phyloP scores from a whole-genome alignment of 768 basidiomycete species.

The Lyophyllum semitale region DNA sequence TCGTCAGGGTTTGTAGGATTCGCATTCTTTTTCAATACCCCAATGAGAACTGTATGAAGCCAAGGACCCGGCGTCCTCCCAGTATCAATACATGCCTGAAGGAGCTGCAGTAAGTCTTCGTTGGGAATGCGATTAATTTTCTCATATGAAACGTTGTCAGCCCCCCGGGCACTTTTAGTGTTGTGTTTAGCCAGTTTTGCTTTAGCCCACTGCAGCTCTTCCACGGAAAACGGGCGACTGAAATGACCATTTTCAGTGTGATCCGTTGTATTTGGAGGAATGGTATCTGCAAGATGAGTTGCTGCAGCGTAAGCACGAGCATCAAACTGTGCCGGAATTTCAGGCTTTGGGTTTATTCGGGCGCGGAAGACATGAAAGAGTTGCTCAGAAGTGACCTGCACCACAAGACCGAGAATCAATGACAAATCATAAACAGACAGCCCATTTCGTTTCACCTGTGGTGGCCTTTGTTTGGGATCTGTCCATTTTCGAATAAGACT shows the following conservation, averaged over 20 bases:
- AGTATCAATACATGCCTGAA: slow-evolving; percentile 2
- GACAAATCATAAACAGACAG: no score
- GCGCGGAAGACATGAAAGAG: not conserved
- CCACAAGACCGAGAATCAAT: no score
- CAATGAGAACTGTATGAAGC: slow-evolving; percentile 1
- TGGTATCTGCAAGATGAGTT: not conserved
- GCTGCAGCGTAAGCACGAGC: not conserved
- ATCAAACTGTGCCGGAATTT: not conserved
- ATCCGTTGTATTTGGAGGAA: not conserved
- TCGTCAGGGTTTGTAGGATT: not conserved
- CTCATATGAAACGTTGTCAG: not conserved
- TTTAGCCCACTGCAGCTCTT: slow-evolving; percentile 8
- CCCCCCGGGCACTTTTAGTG: not conserved
- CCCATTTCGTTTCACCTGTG: no score
- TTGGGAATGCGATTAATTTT: slow-evolving; percentile 6
- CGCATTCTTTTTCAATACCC: slow-evolving; percentile 3
- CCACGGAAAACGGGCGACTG: not conserved
- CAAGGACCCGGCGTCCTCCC: not conserved
- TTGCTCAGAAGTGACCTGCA: not conserved
- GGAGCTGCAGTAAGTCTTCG: not conserved
- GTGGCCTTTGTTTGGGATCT: no score
- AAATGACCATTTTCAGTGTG: not conserved
- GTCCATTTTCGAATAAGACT: no score
- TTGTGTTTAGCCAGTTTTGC: not conserved
- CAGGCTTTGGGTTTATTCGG: not conserved